Evolutionary conservation across 2,329 filamentous ascomycete genomes (phyloP).

Genomic region (Hirsutella minnesotensis): DNA sequence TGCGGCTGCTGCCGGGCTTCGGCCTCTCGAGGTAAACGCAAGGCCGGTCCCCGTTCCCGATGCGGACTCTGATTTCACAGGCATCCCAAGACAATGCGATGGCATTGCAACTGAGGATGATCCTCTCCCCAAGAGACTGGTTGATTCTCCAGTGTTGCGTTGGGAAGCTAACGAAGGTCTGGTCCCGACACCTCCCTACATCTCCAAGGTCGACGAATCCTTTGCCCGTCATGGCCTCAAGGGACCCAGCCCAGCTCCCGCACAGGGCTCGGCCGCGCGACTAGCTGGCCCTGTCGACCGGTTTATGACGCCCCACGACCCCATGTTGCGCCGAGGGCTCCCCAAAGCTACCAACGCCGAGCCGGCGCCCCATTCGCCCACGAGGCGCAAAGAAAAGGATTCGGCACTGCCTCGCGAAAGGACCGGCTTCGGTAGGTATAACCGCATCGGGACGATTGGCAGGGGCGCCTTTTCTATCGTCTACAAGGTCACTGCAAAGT

Average conservation of each 20-base stretch:
- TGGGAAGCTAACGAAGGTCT: too few species aligned
- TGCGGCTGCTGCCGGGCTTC: too few species aligned
- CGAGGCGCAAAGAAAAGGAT: slow-evolving; percentile 14
- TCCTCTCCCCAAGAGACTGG: too few species aligned
- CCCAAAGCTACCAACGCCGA: neutral
- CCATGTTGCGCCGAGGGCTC: slow-evolving; percentile 3
- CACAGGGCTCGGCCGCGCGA: slow-evolving; percentile 6
- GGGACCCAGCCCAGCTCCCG: slow-evolving; percentile 34
- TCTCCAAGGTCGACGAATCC: slow-evolving; percentile 57
- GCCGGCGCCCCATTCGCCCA: slow-evolving; percentile 4
- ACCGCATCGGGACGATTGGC: slow-evolving; percentile 69
- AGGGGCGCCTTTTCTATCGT: slow-evolving; percentile 94
- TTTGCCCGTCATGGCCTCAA: slow-evolving; percentile 30
- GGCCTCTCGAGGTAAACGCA: too few species aligned
- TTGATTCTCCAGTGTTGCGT: too few species aligned
- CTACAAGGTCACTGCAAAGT: slow-evolving; percentile 79
- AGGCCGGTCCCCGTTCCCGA: too few species aligned
- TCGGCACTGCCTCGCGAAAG: slow-evolving; percentile 47
- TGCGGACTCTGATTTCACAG: too few species aligned
- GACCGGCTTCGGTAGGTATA: slow-evolving; percentile 77
- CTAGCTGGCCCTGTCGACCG: slow-evolving; percentile 27
- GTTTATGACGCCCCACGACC: slow-evolving; percentile 15
- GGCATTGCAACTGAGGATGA: too few species aligned
- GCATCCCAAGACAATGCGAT: too few species aligned
- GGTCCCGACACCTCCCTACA: too few species aligned